Evolutionary conservation across 2,329 filamentous ascomycete species (phyloP), one percentile per base, ranked within the genome.

Genomic region (Sporothrix brasiliensis): DNA sequence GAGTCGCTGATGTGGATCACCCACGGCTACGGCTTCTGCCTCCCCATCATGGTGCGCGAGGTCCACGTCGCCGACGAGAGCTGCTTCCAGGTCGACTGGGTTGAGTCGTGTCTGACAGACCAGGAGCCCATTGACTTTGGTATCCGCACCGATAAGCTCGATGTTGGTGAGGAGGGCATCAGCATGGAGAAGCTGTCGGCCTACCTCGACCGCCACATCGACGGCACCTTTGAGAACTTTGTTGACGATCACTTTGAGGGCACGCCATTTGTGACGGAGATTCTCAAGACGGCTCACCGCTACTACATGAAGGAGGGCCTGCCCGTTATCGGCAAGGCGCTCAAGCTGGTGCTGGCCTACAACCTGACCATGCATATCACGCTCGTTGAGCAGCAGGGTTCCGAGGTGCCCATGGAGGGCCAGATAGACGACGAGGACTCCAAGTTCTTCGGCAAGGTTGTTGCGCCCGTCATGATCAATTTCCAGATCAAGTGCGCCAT

Each of bases 401-500:
- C 92, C 16, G 93, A 97, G 77, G 88, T 93, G 73, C 82, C 85
- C 30, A 85, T 94, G 78, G 86, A 92, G 69, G 94, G 94, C 74
- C 91, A 92, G 82, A 94, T 98, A 74, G 89, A 94, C 67, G 92
- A 95, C 77, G 88, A 92, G 76, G 88, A 90, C 69, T 97, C 93
- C 74, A 95, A 92, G 79, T 97, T 91, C 85, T 91, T 87, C 76
- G 94, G 94, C 77, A 94, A 94, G 84, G 94, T 91, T 49, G 89
- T 97, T 73, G 94, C 94, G 19, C 94, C 94, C 14, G 94, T 97
- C 78, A 97, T 98, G 94, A 96, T 98, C 87, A 98, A 97, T 85
- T 97, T 97, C 88, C 93, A 97, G 83, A 93, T 98, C 85, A 98
- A 98, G 87, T 95, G 92, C 77, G 94, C 94, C 69, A 90, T 98